phyloP scores from a whole-genome alignment of 2,329 filamentous ascomycete genomes.

The Pseudogymnoascus sp. region DNA sequence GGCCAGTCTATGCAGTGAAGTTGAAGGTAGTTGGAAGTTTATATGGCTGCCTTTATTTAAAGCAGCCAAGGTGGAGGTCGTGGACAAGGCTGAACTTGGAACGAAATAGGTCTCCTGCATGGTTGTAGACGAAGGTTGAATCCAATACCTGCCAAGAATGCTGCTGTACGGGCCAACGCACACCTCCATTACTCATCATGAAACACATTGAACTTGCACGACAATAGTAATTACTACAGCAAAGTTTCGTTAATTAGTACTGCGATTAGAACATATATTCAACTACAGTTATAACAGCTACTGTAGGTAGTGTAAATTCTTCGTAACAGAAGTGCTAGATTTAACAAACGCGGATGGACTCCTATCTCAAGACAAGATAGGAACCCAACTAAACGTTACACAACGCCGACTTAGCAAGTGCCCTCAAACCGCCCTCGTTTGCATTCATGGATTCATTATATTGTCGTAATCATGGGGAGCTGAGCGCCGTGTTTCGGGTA shows the following conservation, averaged over 20 bases:
- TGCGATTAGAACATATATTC: not conserved
- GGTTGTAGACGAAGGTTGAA: not conserved
- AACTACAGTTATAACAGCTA: not conserved
- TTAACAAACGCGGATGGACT: not conserved
- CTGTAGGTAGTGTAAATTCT: not conserved
- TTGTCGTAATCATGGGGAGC: not conserved
- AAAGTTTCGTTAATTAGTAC: not conserved
- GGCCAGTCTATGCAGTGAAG: not conserved
- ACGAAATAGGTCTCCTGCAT: not conserved
- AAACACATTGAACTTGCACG: not conserved
- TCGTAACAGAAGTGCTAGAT: not conserved
- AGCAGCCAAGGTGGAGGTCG: not conserved
- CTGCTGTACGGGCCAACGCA: not conserved
- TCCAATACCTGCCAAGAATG: not conserved
- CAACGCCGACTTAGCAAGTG: not conserved
- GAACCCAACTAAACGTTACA: not conserved
- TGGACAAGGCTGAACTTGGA: slow-evolving; percentile 6
- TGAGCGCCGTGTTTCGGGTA: not conserved
- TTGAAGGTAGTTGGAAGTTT: not conserved
- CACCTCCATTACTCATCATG: slow-evolving; percentile 2
- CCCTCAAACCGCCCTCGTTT: not conserved
- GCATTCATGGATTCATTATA: slow-evolving; percentile 3
- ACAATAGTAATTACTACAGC: not conserved
- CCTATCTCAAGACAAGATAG: not conserved
- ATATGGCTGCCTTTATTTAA: not conserved